A percentile compares a stretch with the other conserved stretches of the same genome.
phyloP scores from a whole-genome alignment of 2,329 filamentous ascomycete species.

The Cercospora zeina region DNA sequence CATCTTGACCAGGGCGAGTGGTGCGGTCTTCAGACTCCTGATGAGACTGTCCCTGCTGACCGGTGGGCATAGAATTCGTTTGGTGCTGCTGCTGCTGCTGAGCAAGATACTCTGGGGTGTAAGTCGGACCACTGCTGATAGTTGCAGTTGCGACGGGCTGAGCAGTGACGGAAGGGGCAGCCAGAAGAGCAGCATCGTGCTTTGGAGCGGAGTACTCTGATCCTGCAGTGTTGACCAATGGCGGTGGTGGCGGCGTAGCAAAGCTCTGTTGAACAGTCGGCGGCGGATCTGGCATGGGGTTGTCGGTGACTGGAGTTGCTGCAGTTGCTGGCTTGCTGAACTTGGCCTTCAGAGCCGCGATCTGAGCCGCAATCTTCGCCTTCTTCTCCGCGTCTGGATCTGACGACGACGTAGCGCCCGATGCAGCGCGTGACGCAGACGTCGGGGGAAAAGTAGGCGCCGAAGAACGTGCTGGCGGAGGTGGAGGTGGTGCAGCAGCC shows the following conservation, averaged over 20 bases:
- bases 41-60: conserved; percentile 25
- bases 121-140: conserved; percentile 26
- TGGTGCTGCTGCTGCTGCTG: conserved; percentile 18
- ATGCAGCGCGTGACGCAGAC: conserved; percentile 27
- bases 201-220: not conserved
- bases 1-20: conserved; percentile 73
- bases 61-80: too few species aligned
- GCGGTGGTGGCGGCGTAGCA: not conserved
- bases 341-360: conserved; percentile 33
- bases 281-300: not conserved
- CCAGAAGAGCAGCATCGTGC: conserved; percentile 11
- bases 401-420: conserved; percentile 11
- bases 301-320: not conserved
- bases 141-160: not conserved
- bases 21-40: conserved; percentile 53
- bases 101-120: conserved; percentile 25
- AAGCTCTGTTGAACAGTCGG: not conserved
- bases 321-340: conserved; percentile 15
- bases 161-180: not conserved
- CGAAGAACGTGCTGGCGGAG: not conserved
- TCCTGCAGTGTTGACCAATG: too few species aligned
- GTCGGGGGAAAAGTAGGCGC: conserved; percentile 10
- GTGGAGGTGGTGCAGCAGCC: conserved; percentile 33
- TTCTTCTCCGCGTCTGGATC: conserved; percentile 26
- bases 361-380: conserved; percentile 30